Base-by-base conservation (phyloP, 176 grass and related monocot species). In the Carex myosuroides region DNA sequence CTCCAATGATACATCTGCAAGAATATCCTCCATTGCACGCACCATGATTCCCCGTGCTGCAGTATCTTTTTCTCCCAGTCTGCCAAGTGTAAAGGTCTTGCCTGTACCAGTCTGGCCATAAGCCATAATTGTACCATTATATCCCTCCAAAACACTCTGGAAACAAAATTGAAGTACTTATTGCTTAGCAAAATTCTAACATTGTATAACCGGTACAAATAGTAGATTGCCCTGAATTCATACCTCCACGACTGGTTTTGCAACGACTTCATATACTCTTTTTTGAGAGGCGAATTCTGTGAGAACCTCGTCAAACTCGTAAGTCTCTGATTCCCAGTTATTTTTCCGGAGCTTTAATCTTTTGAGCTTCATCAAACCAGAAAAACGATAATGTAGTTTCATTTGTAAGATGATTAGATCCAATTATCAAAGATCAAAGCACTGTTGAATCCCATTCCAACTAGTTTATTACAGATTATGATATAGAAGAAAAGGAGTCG, bases 211-310 rank as follows among this genome's bases (percentile, higher is more conserved):
- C 35, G 44, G n/a, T 16, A 91, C 35, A 86, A 81, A 79, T 56
- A 70, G 16, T 42, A 77, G 16, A 89, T 56, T 80, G 11, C 85
- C 79, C 72, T 29, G 7, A 56, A 50, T 42, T 35, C 16, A 79
- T 96, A 99, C 97, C 97, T 99, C 97, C 2, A 99, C 93, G 80
- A 99, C 97, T 64, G 97, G 97, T 87, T 99, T 99, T n/a, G 97
- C 91, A 53, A 99, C 97, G 69, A 96, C 97, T 92, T 99, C 97
- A 65, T 99, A 99, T 59, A 99, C 97, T 87, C 97, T 89, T 87
- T 99, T 99, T 78, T 99, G 97, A 70, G 97, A 99, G 81, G 97
- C 84, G 82, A 94, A 99, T 91, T 99, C 97, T 20, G 97, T 99
- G 60, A 99, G 93, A 68, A 99, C 87, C 88, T 99, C 97, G 46